phyloP scores from a whole-genome alignment of 306 rosid genomes.

The Quercus bicolor region DNA sequence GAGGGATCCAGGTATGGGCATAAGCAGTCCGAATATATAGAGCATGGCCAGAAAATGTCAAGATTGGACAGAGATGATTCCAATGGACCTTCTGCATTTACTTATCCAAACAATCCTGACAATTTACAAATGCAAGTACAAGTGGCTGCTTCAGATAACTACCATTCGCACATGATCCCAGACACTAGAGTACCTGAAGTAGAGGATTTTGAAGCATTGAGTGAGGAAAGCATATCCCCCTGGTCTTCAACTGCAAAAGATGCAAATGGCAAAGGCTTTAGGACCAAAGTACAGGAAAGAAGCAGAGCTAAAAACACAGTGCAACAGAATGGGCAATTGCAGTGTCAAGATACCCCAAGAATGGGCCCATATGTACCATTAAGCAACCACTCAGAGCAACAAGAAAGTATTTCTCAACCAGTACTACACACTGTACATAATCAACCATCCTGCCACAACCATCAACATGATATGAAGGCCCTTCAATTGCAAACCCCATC shows the following conservation, averaged over 20 bases:
- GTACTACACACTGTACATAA: conserved; percentile 20
- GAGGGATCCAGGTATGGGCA: conserved; percentile 36
- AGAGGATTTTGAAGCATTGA: conserved; percentile 40
- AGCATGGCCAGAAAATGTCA: conserved; percentile 31
- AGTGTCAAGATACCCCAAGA: conserved; percentile 34
- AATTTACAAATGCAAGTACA: conserved; percentile 32
- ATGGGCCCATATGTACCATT: conserved; percentile 32
- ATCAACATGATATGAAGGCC: conserved; percentile 29
- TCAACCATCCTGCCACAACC: conserved; percentile 26
- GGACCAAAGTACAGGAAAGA: conserved; percentile 30
- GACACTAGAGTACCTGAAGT: conserved; percentile 31
- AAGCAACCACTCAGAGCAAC: conserved; percentile 32
- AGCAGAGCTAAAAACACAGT: conserved; percentile 21
- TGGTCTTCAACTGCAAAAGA: conserved; percentile 44
- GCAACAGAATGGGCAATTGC: conserved; percentile 27
- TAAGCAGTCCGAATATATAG: conserved; percentile 17
- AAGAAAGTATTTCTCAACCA: conserved; percentile 26
- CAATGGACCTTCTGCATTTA: conserved; percentile 33
- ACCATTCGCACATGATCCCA: conserved; percentile 22
- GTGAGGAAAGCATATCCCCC: conserved; percentile 48
- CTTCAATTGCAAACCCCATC: conserved; percentile 32
- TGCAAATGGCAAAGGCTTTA: conserved; percentile 25
- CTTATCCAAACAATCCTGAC: conserved; percentile 37
- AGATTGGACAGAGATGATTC: conserved; percentile 28
- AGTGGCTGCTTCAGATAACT: conserved; percentile 35